Percentiles rank a stretch among this genome's conserved stretches.
These are phyloP conservation scores for Vigna reflexopilosa DNA, from an alignment of 306 rosid genomes.

Conservation along the genomic window DNA sequence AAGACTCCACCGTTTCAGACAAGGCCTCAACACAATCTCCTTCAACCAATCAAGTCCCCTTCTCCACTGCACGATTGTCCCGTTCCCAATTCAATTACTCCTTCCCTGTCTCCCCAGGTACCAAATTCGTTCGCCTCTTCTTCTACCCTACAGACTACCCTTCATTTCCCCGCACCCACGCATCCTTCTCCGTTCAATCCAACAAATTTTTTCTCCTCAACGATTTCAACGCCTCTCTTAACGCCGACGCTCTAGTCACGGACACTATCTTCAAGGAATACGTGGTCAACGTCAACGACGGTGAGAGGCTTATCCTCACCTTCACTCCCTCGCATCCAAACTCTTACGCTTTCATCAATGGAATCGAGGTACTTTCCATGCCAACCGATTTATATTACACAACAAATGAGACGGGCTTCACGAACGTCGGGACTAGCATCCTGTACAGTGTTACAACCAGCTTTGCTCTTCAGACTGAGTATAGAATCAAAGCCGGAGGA, in stretches of 20 bases:
- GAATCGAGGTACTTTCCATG: conserved; percentile 80
- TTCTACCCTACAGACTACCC: conserved; percentile 46
- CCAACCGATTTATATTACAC: conserved; percentile 67
- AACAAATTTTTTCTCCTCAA: conserved; percentile 44
- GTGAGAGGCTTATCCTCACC: conserved; percentile 48
- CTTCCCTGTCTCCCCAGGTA: conserved; percentile 48
- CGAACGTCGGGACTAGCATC: not conserved
- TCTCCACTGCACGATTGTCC: conserved; percentile 42
- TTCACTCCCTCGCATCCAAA: conserved; percentile 51
- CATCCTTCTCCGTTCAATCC: conserved; percentile 48
- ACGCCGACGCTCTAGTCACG: not conserved
- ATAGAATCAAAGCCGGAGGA: conserved; percentile 44
- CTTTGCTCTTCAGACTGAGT: conserved; percentile 41
- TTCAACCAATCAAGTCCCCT: conserved; percentile 38
- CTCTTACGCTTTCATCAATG: conserved; percentile 69
- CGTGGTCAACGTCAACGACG: conserved; percentile 40
- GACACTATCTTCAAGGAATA: conserved; percentile 49
- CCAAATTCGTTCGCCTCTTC: conserved; percentile 53
- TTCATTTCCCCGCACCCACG: conserved; percentile 30
- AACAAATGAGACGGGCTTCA: not conserved
- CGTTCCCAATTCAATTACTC: conserved; percentile 56
- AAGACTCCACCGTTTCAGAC: not conserved
- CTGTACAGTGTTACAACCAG: not conserved
- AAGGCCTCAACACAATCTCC: conserved; percentile 1
- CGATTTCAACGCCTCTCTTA: conserved; percentile 53